Evolutionary conservation across 2,329 filamentous ascomycete species (phyloP).

Genomic region (Talaromyces sp.): DNA sequence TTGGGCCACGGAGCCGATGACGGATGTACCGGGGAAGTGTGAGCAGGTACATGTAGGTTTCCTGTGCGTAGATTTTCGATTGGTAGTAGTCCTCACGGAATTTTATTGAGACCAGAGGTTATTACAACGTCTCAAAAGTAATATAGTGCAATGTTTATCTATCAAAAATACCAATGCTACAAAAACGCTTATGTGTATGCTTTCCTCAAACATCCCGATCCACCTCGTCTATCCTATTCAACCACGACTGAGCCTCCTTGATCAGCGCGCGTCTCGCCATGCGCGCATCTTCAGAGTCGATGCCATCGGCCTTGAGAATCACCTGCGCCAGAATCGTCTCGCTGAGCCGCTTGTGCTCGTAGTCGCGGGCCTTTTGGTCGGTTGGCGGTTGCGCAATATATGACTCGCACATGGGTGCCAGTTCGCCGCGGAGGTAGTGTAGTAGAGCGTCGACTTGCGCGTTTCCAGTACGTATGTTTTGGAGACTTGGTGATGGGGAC

Average conservation of each 20-base stretch:
- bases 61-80: too few species aligned
- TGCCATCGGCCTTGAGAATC: conserved; percentile 58
- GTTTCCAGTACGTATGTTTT: conserved; percentile 25
- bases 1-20: too few species aligned
- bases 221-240: conserved; percentile 34
- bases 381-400: conserved; percentile 37
- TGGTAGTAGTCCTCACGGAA: too few species aligned
- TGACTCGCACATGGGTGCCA: conserved; percentile 34
- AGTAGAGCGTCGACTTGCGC: conserved; percentile 37
- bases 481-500: conserved; percentile 31
- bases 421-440: conserved; percentile 31
- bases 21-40: too few species aligned
- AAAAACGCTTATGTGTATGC: too few species aligned
- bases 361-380: conserved; percentile 36
- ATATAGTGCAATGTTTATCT: not conserved
- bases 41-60: too few species aligned
- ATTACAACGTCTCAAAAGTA: too few species aligned
- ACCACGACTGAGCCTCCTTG: conserved; percentile 36
- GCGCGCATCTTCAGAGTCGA: conserved; percentile 61
- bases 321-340: conserved; percentile 42
- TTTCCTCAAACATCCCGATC: not conserved
- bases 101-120: too few species aligned
- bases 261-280: conserved; percentile 45
- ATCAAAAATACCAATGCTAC: not conserved
- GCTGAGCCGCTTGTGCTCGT: conserved; percentile 40